These are phyloP conservation scores for Mycena citricolor DNA, from an alignment of 1,284 basidiomycete genomes.

Conservation along the genomic window DNA sequence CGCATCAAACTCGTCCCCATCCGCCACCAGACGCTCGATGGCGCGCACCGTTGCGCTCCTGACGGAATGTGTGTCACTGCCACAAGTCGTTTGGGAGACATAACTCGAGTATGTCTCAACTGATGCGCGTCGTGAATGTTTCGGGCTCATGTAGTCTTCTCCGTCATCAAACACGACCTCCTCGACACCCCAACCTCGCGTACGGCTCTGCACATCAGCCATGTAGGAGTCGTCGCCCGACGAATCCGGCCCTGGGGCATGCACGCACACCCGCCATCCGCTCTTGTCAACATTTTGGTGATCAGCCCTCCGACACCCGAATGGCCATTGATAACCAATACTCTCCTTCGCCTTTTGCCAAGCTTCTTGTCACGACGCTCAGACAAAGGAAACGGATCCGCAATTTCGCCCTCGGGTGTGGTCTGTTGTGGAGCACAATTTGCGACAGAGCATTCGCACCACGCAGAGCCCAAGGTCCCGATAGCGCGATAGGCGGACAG, in stretches of 20 bases:
- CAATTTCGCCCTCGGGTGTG: constrained; percentile 7
- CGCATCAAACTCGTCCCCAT: constrained; percentile 69
- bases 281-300: constrained; percentile 67
- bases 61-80: too few species aligned
- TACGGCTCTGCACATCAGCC: constrained; percentile 49
- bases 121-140: too few species aligned
- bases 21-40: constrained; percentile 52
- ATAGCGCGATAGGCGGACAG: constrained; percentile 78
- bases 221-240: constrained; percentile 34
- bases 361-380: neutral
- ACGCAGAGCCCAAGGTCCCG: constrained; percentile 50
- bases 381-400: constrained; percentile 1
- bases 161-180: constrained; percentile 62
- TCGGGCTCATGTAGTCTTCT: too few species aligned
- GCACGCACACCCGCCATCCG: constrained; percentile 69
- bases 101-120: too few species aligned
- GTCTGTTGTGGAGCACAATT: neutral
- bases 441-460: neutral
- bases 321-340: constrained; percentile 73
- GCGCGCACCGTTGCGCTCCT: constrained; percentile 51
- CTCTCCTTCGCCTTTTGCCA: constrained; percentile 38
- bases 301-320: constrained; percentile 75
- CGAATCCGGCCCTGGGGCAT: constrained; percentile 51
- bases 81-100: constrained; percentile 15
- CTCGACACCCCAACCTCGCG: constrained; percentile 62